Base-by-base conservation (phyloP, 805 yeast genomes). In the Nakazawaea siamensis region DNA sequence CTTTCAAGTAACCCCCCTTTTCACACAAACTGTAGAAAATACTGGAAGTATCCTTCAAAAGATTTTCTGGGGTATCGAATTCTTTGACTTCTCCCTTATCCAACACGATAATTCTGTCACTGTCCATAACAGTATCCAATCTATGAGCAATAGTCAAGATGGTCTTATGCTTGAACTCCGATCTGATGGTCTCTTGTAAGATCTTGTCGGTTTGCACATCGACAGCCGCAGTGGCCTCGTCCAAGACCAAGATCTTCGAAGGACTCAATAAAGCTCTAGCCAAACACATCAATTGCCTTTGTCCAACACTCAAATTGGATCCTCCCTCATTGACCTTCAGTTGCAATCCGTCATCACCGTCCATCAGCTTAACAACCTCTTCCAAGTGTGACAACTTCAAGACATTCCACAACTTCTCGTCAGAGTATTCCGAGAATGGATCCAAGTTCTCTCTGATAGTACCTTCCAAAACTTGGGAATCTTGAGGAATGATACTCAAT, bases 401-500 rank as follows among this genome's bases (percentile, higher is more conserved):
- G 0, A 80, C 92, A 19, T 66, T 62, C 95, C 95, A 86, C n/a
- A 87, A 66, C 41, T 79, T 72, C n/a, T 78, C 80, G 54, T 86
- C 95, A 3, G 71, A 58, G 51, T 73, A 75, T 34, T 60, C 62
- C 15, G 68, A 61, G 2, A 81, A 74, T 18, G 97, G 97, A 55
- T 90, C 97, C 46, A 90, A 67, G 54, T 87, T 87, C 31, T 84
- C 81, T 48, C 95, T 68, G 10, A 87, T 62, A 0, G 92, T 70
- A 24, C 96, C 96, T 60, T 84, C 84, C 52, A 88, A 80, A 7
- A 85, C 85, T 55, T 88, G 96, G 0, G 95, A 82, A 55, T 87
- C 97, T 56, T 87, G 96, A 2, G 97, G 97, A 44, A 87, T 87
- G 44, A 87, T 88, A 2, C 92, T 80, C 31, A 87, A 59, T 41